Evolutionary conservation across 306 rosid species (phyloP).

Genomic region (Sophora flavescens): DNA sequence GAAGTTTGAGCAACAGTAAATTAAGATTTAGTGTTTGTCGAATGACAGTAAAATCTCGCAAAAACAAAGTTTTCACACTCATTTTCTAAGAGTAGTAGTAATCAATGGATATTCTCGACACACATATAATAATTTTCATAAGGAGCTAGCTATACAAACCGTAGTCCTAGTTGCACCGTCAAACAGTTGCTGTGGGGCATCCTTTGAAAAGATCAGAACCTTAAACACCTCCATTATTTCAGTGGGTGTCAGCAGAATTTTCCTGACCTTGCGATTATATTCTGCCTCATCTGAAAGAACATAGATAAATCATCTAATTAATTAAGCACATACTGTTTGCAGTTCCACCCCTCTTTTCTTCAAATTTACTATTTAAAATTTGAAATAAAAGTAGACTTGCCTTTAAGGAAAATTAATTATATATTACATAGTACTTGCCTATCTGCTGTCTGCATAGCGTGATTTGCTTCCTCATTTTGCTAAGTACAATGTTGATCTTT

Average conservation of each 20-base stretch:
- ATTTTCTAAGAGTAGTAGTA: no score
- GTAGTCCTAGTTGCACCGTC: slow-evolving; percentile 62
- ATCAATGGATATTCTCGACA: no score
- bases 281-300: slow-evolving; percentile 43
- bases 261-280: slow-evolving; percentile 30
- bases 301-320: not conserved
- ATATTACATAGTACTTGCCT: slow-evolving; percentile 38
- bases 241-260: slow-evolving; percentile 50
- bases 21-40: no score
- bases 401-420: not conserved
- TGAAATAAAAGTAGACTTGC: no score
- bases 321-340: not conserved
- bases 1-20: no score
- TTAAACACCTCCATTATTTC: slow-evolving; percentile 54
- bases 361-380: no score
- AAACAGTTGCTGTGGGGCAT: slow-evolving; percentile 49
- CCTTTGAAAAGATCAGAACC: slow-evolving; percentile 46
- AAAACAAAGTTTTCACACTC: no score
- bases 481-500: slow-evolving; percentile 60
- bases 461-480: slow-evolving; percentile 62
- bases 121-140: not conserved
- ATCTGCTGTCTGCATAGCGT: slow-evolving; percentile 51
- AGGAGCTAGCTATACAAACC: slow-evolving; percentile 23
- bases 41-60: no score
- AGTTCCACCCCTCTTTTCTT: not conserved